Conservation (phyloP, 768 basidiomycete species). For the Lactarius vividus region DNA sequence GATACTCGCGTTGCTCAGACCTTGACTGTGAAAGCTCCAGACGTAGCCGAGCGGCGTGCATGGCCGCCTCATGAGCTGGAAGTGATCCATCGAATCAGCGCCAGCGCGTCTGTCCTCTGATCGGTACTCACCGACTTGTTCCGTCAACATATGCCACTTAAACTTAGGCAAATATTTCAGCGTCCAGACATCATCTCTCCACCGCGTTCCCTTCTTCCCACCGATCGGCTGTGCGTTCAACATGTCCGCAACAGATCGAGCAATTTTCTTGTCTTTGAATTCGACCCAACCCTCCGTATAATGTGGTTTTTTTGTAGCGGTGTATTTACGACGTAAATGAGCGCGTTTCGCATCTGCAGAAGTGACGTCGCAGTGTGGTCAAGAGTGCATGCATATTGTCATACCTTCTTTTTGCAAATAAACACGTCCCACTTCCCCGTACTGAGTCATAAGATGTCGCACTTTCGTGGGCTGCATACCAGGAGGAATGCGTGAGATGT, state of each 20-base stretch:
- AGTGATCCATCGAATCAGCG: not conserved
- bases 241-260: conserved; percentile 88
- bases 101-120: not conserved
- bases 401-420: conserved; percentile 91
- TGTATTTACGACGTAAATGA: conserved; percentile 77
- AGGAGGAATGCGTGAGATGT: conserved; percentile 94
- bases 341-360: conserved; percentile 77
- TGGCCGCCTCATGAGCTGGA: conserved; percentile 88
- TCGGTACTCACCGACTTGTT: conserved; percentile 84
- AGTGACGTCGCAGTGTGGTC: not conserved
- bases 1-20: conserved; percentile 87
- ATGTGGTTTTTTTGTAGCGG: conserved; percentile 79
- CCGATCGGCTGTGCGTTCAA: conserved; percentile 95
- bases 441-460: conserved; percentile 84
- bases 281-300: conserved; percentile 99
- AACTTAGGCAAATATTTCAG: conserved; percentile 98
- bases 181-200: conserved; percentile 98
- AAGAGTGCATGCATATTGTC: conserved; percentile 24
- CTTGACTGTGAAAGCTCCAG: conserved; percentile 86
- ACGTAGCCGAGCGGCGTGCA: conserved; percentile 85
- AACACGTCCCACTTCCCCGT: conserved; percentile 89
- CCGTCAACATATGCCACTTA: conserved; percentile 98
- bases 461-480: conserved; percentile 98
- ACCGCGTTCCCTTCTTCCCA: conserved; percentile 84
- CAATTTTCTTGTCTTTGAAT: conserved; percentile 91